Conservation (phyloP, 2,329 filamentous ascomycete species). For the Fusarium ramigenum region DNA sequence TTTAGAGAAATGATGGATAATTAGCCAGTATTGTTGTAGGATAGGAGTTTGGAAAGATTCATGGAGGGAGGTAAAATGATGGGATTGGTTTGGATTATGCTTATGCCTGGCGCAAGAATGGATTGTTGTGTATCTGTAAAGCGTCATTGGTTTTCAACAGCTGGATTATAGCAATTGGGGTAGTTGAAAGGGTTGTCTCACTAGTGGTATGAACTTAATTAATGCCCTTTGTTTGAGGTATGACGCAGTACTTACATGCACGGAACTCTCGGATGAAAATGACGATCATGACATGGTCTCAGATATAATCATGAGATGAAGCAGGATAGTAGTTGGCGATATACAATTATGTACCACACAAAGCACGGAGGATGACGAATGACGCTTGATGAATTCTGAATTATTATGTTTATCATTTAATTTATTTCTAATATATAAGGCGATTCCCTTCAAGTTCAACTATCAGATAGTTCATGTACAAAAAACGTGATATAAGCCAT, state of each 20-base stretch:
- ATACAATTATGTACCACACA: neutral
- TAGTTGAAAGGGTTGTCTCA: neutral
- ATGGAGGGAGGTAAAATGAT: neutral
- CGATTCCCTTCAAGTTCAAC: neutral
- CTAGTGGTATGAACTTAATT: neutral
- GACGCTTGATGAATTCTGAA: neutral
- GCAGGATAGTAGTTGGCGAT: neutral
- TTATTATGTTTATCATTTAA: neutral
- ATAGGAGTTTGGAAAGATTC: neutral
- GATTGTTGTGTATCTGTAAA: neutral
- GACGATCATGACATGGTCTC: neutral
- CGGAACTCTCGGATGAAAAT: neutral
- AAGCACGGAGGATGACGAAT: neutral
- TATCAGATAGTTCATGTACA: neutral
- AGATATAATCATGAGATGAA: neutral
- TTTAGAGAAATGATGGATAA: slow-evolving; percentile 65
- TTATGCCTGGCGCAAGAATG: neutral
- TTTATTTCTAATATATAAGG: neutral
- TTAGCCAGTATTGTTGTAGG: slow-evolving; percentile 5
- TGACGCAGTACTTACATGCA: slow-evolving; percentile 1
- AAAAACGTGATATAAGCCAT: neutral
- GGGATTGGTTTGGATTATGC: neutral
- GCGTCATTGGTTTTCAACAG: neutral
- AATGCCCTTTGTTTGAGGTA: neutral
- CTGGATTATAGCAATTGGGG: neutral